Conservation (phyloP, 352 stramenopile genomes). For the Lagenidium sp. region DNA sequence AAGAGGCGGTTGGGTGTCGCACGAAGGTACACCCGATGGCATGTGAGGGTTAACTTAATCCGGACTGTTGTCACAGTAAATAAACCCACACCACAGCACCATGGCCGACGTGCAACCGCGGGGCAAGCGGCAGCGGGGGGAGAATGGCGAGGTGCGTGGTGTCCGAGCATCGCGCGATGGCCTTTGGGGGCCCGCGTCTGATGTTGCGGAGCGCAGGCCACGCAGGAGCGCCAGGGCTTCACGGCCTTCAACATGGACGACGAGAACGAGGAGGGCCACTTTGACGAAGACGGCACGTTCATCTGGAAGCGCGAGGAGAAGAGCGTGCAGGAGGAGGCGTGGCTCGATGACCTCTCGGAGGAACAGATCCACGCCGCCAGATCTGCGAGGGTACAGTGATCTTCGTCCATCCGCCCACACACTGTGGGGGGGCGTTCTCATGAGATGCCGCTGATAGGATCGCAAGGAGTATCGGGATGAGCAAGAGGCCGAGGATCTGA, state of each 20-base stretch:
- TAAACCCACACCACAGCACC: too few relatives aligned
- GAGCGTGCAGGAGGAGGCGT: constrained; percentile 74
- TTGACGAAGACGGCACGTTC: constrained; percentile 72
- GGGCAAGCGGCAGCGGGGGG: too few relatives aligned
- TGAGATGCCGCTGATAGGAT: constrained; percentile 20
- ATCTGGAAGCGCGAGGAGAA: constrained; percentile 74
- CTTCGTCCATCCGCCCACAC: too few relatives aligned
- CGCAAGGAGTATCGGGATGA: constrained; percentile 45
- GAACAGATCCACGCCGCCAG: constrained; percentile 60
- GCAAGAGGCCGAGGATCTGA: constrained; percentile 48
- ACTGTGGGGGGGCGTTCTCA: not conserved
- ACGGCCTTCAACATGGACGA: constrained; percentile 82
- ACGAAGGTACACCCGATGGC: too few relatives aligned
- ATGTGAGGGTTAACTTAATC: too few relatives aligned
- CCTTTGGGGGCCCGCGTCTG: not conserved
- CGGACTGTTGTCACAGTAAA: too few relatives aligned
- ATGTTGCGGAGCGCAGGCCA: constrained; percentile 7
- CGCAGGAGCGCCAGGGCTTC: constrained; percentile 30
- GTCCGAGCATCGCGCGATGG: too few relatives aligned
- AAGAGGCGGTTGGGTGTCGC: too few relatives aligned
- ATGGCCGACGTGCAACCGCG: too few relatives aligned
- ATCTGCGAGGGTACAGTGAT: constrained; percentile 44
- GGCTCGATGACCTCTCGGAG: constrained; percentile 65
- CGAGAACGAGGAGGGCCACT: constrained; percentile 80
- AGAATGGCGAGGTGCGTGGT: too few relatives aligned